A percentile compares a stretch with the other conserved stretches of the same genome.
phyloP scores from a whole-genome alignment of 2,329 filamentous ascomycete species.

The Stemphylium beticola region DNA sequence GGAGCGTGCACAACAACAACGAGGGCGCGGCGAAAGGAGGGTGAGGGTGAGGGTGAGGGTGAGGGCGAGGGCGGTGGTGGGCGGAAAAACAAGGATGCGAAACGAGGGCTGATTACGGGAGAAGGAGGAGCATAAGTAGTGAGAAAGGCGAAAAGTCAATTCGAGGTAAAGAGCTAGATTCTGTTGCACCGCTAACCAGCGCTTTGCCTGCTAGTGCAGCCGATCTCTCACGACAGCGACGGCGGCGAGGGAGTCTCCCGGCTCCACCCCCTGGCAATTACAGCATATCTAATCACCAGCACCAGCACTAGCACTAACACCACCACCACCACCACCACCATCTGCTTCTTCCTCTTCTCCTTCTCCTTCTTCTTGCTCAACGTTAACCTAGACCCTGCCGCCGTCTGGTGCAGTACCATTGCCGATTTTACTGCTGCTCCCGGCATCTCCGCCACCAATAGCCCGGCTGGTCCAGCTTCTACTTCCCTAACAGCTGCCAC shows the following conservation, averaged over 20 bases:
- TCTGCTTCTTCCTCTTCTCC: neutral
- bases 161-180: slow-evolving; percentile 11
- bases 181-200: slow-evolving; percentile 10
- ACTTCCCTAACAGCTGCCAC: neutral
- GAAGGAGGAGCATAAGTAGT: slow-evolving; percentile 10
- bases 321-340: neutral
- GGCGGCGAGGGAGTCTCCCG: slow-evolving; percentile 12
- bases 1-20: slow-evolving; percentile 20
- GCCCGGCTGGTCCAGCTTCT: neutral
- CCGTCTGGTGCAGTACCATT: no score
- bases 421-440: no score
- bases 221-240: slow-evolving; percentile 7
- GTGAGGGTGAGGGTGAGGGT: slow-evolving; percentile 9
- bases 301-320: neutral
- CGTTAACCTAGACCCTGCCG: no score
- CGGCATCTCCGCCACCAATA: neutral
- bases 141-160: slow-evolving; percentile 5
- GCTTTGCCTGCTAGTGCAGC: slow-evolving; percentile 9
- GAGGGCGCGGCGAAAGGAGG: slow-evolving; percentile 6
- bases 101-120: slow-evolving; percentile 11
- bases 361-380: neutral
- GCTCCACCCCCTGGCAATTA: slow-evolving; percentile 14
- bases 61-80: neutral
- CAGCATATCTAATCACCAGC: neutral
- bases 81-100: slow-evolving; percentile 10